phyloP scores from a whole-genome alignment of 2,329 filamentous ascomycete genomes.

The Pezicula rhizophila region DNA sequence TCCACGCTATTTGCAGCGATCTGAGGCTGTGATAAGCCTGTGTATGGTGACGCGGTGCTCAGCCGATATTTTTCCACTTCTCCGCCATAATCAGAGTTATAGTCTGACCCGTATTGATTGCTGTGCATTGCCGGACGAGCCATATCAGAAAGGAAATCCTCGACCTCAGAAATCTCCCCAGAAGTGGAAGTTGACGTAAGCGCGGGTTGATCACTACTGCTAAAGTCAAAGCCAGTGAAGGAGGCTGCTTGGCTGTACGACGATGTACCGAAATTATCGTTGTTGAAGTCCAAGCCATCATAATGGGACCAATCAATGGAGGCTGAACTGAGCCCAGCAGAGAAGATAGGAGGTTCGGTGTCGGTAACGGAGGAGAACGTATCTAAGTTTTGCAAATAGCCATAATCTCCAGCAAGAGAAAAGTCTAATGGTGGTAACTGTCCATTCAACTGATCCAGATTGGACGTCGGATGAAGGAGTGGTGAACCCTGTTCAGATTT shows the following conservation, averaged over 20 bases:
- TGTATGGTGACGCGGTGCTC: constrained; percentile 40
- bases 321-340: constrained; percentile 52
- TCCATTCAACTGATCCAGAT: constrained; percentile 43
- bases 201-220: constrained; percentile 47
- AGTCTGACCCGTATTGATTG: constrained; percentile 28
- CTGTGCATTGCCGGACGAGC: not conserved
- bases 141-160: constrained; percentile 44
- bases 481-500: constrained; percentile 60
- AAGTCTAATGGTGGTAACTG: constrained; percentile 54
- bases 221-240: constrained; percentile 49
- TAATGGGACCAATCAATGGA: constrained; percentile 50
- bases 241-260: constrained; percentile 50
- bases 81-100: constrained; percentile 31
- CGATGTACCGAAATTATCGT: constrained; percentile 44
- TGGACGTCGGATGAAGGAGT: constrained; percentile 40
- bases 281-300: constrained; percentile 44
- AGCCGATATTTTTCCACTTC: constrained; percentile 43
- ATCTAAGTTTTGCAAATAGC: constrained; percentile 39
- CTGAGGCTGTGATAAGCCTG: constrained; percentile 39
- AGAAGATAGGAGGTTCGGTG: constrained; percentile 50
- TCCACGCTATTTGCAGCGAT: constrained; percentile 42
- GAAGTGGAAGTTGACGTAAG: constrained; percentile 56
- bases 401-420: constrained; percentile 44
- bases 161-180: constrained; percentile 61
- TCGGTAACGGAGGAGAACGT: constrained; percentile 44